Conservation (phyloP, 345 rosid genomes). For the Aurinia saxatilis region DNA sequence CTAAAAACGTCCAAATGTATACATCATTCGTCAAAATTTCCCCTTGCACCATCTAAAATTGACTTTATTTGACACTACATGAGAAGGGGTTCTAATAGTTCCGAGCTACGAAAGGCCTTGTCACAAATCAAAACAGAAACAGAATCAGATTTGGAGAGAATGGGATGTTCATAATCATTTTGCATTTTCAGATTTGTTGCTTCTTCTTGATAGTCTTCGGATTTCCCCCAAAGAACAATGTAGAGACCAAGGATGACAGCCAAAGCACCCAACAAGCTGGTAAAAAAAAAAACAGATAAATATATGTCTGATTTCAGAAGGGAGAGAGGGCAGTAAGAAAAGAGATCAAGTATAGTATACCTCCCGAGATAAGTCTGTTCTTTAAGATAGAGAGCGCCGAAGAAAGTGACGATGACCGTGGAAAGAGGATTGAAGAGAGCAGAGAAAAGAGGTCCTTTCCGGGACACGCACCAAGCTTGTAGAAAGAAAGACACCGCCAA, state of each 20-base stretch:
- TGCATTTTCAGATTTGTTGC: constrained; percentile 18
- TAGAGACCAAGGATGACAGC: constrained; percentile 40
- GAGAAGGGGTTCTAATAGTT: constrained; percentile 26
- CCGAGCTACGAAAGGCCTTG: constrained; percentile 15
- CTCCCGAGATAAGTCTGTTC: constrained; percentile 51
- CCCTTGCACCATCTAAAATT: background rate
- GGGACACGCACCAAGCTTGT: constrained; percentile 65
- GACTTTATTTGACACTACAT: background rate
- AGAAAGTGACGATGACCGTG: constrained; percentile 42
- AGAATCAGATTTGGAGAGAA: constrained; percentile 2
- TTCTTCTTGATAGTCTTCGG: constrained; percentile 37
- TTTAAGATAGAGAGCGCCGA: constrained; percentile 43
- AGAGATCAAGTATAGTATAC: constrained; percentile 32
- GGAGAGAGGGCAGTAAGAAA: background rate
- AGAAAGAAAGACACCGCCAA: constrained; percentile 42
- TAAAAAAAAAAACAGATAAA: background rate
- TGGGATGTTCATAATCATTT: constrained; percentile 14
- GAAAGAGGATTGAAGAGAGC: constrained; percentile 62
- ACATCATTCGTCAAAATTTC: background rate
- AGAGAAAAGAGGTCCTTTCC: constrained; percentile 54
- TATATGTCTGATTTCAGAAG: background rate
- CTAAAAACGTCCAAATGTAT: background rate
- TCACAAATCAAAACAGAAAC: constrained; percentile 26
- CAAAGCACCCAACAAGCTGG: constrained; percentile 47
- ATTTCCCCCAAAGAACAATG: constrained; percentile 60